Evolutionary conservation across 2,329 filamentous ascomycete species (phyloP).

Genomic region (Beauveria asiatica): DNA sequence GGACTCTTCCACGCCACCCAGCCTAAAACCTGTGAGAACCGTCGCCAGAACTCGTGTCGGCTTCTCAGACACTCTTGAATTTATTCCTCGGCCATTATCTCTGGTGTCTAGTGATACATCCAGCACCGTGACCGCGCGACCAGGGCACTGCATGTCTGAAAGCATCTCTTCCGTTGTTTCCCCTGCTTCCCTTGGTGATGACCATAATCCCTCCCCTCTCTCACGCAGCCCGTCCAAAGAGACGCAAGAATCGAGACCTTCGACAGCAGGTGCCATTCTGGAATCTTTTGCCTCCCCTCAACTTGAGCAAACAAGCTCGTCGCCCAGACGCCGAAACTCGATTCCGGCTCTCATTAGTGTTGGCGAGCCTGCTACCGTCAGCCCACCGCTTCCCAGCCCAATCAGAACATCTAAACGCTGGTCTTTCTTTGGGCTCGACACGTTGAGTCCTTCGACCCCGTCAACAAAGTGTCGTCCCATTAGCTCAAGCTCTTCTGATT

Average conservation of each 20-base stretch:
- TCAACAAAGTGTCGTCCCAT: constrained; percentile 39
- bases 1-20: background rate
- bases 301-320: constrained; percentile 17
- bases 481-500: constrained; percentile 39
- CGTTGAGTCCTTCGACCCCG: constrained; percentile 36
- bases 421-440: constrained; percentile 56
- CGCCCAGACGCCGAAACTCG: constrained; percentile 48
- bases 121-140: constrained; percentile 62
- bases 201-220: constrained; percentile 29
- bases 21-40: constrained; percentile 22
- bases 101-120: constrained; percentile 78
- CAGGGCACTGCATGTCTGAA: constrained; percentile 64
- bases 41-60: constrained; percentile 59
- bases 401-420: constrained; percentile 48
- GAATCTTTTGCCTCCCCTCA: constrained; percentile 32
- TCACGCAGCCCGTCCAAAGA: constrained; percentile 33
- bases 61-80: constrained; percentile 78
- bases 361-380: constrained; percentile 26
- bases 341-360: constrained; percentile 45
- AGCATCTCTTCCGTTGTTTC: constrained; percentile 75
- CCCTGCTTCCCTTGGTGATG: constrained; percentile 36
- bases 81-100: constrained; percentile 74
- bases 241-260: constrained; percentile 48
- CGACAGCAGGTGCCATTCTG: constrained; percentile 63
- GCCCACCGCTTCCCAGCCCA: constrained; percentile 36